Conservation (phyloP, 2,329 filamentous ascomycete species). For the Tolypocladium endophyticum region DNA sequence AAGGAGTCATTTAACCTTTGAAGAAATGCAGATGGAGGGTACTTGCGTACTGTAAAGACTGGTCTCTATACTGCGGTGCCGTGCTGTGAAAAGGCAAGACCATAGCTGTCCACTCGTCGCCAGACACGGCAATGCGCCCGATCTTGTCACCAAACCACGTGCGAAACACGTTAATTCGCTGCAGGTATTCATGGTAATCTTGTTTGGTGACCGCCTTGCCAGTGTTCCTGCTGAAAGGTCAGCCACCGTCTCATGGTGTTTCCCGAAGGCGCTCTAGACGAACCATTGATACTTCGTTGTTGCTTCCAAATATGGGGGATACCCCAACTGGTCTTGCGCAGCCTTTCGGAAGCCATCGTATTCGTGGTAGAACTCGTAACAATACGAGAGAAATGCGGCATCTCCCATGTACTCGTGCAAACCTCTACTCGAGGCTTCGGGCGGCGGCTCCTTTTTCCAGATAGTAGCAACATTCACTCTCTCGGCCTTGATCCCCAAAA, state of each 20-base stretch:
- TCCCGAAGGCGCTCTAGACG: not conserved
- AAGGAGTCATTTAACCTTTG: constrained; percentile 4
- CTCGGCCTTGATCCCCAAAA: constrained; percentile 8
- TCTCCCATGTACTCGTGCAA: constrained; percentile 17
- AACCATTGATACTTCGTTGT: constrained; percentile 19
- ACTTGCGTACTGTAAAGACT: constrained; percentile 11
- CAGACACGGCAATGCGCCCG: constrained; percentile 7
- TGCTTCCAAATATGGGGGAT: constrained; percentile 16
- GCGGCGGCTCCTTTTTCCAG: constrained; percentile 13
- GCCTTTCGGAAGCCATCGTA: constrained; percentile 16
- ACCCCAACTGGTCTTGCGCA: constrained; percentile 13
- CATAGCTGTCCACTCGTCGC: constrained; percentile 13
- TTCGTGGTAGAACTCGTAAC: constrained; percentile 20
- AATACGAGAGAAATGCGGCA: constrained; percentile 19
- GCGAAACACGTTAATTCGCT: constrained; percentile 16
- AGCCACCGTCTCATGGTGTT: not conserved
- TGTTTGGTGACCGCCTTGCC: constrained; percentile 13
- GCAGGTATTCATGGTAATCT: constrained; percentile 10
- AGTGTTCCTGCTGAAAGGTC: constrained; percentile 10
- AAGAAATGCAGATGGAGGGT: no score
- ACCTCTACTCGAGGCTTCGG: constrained; percentile 7
- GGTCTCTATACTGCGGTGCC: constrained; percentile 14
- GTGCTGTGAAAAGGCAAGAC: constrained; percentile 15
- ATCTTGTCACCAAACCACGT: constrained; percentile 21
- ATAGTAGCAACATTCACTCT: constrained; percentile 7